A percentile compares a stretch with the other conserved stretches of the same genome.
phyloP scores from a whole-genome alignment of 78 protist species.

The Planoprotostelium fungivorum region DNA sequence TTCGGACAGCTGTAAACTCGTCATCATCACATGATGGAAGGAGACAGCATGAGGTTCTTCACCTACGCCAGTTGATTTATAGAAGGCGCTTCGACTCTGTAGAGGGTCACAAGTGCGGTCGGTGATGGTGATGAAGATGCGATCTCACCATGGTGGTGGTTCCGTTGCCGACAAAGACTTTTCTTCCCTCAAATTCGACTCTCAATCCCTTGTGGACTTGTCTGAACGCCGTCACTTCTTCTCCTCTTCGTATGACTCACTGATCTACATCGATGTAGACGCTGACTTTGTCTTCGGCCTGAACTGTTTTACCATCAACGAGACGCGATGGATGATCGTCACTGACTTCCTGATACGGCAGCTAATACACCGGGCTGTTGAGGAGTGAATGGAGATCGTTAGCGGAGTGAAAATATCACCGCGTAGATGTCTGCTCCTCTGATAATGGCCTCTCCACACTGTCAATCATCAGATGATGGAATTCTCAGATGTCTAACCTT shows the following conservation, averaged over 20 bases:
- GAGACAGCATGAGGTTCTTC: neutral
- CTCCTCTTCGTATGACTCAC: neutral
- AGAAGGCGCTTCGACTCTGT: neutral
- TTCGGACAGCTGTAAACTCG: neutral
- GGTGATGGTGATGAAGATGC: neutral
- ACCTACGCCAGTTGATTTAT: neutral
- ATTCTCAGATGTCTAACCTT: neutral
- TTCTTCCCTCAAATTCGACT: neutral
- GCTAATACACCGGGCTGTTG: neutral
- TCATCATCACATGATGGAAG: neutral
- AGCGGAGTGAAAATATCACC: neutral
- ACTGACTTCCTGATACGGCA: neutral
- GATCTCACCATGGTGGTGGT: neutral
- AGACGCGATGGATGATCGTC: neutral
- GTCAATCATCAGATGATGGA: neutral
- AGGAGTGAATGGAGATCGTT: neutral
- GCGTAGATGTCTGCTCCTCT: neutral
- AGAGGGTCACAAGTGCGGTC: neutral
- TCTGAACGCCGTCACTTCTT: neutral
- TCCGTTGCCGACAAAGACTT: neutral
- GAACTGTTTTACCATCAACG: neutral
- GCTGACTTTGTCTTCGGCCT: neutral
- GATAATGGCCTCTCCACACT: neutral
- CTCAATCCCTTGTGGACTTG: neutral
- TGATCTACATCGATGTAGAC: neutral